Evolutionary conservation across 495 filamentous ascomycete genomes (phyloP), one percentile per base, ranked within the genome.

Genomic region (Achaetomiella virescens): DNA sequence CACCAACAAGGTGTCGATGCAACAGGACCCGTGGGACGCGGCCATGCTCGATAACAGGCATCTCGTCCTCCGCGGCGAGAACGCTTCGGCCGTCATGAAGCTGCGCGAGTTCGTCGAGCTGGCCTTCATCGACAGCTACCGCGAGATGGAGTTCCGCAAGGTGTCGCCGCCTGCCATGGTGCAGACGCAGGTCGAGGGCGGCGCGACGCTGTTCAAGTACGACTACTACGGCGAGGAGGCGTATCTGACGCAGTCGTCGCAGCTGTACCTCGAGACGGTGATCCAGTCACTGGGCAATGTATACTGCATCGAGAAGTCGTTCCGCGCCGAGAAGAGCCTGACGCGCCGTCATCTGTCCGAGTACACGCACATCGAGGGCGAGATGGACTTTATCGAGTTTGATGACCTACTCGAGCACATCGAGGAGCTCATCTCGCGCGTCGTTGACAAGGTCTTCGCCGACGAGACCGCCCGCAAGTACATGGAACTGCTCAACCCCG

Each of bases 171-270:
- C 93, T 9, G 91, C 90, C 41, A 89, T 99, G 74, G 95, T 97
- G n/a, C 93, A 99, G 72, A 97, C 93, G 7, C 91, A 97, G 72
- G 93, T 97, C 55, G 93, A 99, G 75, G 93, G 93, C 58, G 93
- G 93, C 45, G 84, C 86, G 60, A 97, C 93, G 2, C 84, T 99
- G 35, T 99, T 99, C 77, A 85, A 85, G 38, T 88, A 95, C 62
- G 82, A 89, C 68, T 99, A 97, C 80, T 99, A 97, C 73, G 88
- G 85, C 61, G 87, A 97, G 71, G 84, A 85, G 66, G 89, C 95
- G 57, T 99, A 89, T 70, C 81, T 99, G 53, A 99, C 93, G 14
- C 93, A 99, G 72, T 97, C 92, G 0, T 96, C 90, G 9, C 93
- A 99, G 75, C 82, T 99, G 22, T 99, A 99, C 71, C 88, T 99